Evolutionary conservation across 148 eudicot species (phyloP).

Genomic region (Vaccinium corymbosum): DNA sequence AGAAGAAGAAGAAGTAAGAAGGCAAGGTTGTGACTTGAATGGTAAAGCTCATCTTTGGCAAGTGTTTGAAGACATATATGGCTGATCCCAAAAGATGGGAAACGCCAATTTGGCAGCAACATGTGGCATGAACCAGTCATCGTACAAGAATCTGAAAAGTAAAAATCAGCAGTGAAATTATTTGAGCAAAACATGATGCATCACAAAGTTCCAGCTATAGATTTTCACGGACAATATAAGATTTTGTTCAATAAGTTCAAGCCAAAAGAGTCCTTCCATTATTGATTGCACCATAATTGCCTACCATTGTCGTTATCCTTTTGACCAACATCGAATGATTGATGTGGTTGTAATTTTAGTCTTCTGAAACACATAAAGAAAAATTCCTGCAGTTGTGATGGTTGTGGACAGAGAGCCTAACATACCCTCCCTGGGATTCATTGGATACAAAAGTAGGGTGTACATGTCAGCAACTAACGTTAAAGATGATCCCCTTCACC

Average conservation of each 20-base stretch:
- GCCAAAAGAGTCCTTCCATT: neutral
- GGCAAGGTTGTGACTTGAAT: neutral
- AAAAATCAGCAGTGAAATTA: neutral
- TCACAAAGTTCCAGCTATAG: neutral
- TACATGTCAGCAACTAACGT: neutral
- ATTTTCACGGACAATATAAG: too few relatives aligned
- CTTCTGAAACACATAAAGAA: neutral
- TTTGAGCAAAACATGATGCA: neutral
- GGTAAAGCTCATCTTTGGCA: conserved; percentile 76
- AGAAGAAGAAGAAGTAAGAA: neutral
- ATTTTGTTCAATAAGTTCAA: neutral
- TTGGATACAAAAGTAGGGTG: neutral
- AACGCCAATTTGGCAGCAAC: conserved; percentile 67
- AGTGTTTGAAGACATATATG: conserved; percentile 37
- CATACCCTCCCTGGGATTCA: neutral
- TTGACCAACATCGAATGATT: neutral
- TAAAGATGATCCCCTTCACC: neutral
- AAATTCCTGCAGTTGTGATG: neutral
- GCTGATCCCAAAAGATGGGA: conserved; percentile 82
- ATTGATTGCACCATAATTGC: neutral
- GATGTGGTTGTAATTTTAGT: neutral
- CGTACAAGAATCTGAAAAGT: conserved; percentile 66
- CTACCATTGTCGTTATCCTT: neutral
- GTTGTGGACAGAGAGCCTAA: neutral
- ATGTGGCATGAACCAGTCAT: conserved; percentile 85